These are phyloP conservation scores for Colletotrichum agaves DNA, from an alignment of 2,329 filamentous ascomycete species.

Conservation along the genomic window DNA sequence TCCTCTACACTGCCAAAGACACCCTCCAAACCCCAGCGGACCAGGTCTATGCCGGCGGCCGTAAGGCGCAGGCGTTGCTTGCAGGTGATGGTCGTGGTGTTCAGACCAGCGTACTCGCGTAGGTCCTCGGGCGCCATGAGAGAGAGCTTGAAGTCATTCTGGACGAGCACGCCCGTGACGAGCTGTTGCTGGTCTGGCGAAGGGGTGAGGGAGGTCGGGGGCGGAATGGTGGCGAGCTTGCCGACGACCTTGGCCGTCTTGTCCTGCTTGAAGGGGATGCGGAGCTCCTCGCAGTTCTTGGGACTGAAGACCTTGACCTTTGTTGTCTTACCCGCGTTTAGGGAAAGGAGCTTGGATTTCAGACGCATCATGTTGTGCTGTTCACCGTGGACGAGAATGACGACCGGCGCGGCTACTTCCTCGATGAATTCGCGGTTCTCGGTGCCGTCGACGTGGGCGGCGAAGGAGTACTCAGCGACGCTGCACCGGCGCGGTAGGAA, in stretches of 20 bases:
- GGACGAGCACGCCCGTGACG: slow-evolving; percentile 90
- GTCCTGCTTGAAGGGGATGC: slow-evolving; percentile 94
- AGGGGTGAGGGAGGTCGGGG: slow-evolving; percentile 60
- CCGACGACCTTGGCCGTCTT: slow-evolving; percentile 97
- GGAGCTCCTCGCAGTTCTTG: slow-evolving; percentile 92
- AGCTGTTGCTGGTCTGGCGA: slow-evolving; percentile 58
- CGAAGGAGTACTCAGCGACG: slow-evolving; percentile 94
- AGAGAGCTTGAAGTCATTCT: slow-evolving; percentile 97
- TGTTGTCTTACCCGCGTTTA: slow-evolving; percentile 82
- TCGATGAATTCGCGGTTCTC: slow-evolving; percentile 98
- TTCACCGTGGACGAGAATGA: slow-evolving; percentile 97
- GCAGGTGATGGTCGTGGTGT: slow-evolving; percentile 93
- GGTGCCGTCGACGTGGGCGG: slow-evolving; percentile 93
- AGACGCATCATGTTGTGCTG: slow-evolving; percentile 98
- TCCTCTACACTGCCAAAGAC: slow-evolving; percentile 90
- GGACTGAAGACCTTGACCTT: slow-evolving; percentile 95
- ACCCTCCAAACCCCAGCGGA: slow-evolving; percentile 92
- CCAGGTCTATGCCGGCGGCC: slow-evolving; percentile 89
- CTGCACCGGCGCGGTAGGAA: slow-evolving; percentile 94
- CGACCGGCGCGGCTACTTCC: slow-evolving; percentile 89
- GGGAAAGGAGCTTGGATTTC: slow-evolving; percentile 92
- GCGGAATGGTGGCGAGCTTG: slow-evolving; percentile 84
- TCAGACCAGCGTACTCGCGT: slow-evolving; percentile 95
- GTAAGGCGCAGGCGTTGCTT: slow-evolving; percentile 89
- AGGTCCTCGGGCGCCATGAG: slow-evolving; percentile 97